Conservation (phyloP, 345 rosid genomes). For the Erysimum cheiranthoides region DNA sequence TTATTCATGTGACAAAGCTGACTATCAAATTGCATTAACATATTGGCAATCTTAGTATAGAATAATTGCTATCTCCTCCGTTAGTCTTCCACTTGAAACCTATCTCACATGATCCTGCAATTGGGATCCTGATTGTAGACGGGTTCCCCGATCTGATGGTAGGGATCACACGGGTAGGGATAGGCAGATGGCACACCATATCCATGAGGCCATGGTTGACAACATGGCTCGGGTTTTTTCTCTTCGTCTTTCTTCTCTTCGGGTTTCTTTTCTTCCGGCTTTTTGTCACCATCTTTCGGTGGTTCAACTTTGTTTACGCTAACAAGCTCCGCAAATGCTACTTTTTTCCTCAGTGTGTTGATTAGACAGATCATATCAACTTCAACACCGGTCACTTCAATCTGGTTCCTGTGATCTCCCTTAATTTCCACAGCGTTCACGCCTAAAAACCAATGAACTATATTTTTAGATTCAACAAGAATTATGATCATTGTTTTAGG, state of each 20-base stretch:
- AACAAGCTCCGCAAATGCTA: constrained; percentile 44
- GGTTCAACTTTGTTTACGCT: constrained; percentile 47
- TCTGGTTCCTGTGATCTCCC: constrained; percentile 47
- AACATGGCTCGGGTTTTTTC: constrained; percentile 27
- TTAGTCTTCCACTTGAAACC: constrained; percentile 24
- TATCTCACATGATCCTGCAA: constrained; percentile 38
- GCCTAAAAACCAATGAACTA: constrained; percentile 23
- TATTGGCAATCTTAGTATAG: constrained; percentile 1
- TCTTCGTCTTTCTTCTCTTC: constrained; percentile 20
- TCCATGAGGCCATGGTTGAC: constrained; percentile 38
- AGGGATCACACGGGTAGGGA: constrained; percentile 41
- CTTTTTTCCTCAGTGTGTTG: constrained; percentile 36
- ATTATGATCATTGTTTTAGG: not conserved
- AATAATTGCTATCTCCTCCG: constrained; percentile 8
- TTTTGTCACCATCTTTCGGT: constrained; percentile 40
- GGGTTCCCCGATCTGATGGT: constrained; percentile 36
- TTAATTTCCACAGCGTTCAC: constrained; percentile 42
- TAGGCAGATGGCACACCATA: constrained; percentile 41
- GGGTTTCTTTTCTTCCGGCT: constrained; percentile 24
- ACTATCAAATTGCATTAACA: constrained; percentile 23
- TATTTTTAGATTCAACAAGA: constrained; percentile 16
- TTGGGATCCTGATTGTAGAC: constrained; percentile 41
- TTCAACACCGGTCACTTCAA: constrained; percentile 46
- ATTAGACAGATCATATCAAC: constrained; percentile 43
- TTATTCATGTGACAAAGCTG: constrained; percentile 34